Conservation (phyloP, 441 rosid genomes). For the Pelargonium citronellum region DNA sequence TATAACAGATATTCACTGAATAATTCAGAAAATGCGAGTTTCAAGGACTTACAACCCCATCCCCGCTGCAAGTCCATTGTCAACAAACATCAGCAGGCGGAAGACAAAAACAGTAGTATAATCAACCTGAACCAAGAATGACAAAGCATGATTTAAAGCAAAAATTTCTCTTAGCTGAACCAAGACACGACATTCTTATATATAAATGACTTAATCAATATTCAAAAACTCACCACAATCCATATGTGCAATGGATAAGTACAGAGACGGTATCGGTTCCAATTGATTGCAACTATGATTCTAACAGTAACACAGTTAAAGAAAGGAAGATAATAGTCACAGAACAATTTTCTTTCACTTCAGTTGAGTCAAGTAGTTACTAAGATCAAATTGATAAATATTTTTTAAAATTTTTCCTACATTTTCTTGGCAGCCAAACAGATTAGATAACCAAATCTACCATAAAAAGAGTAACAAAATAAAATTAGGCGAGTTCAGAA, state of each 20-base stretch:
- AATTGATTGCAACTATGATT: conserved; percentile 77
- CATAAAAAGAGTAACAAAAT: neutral
- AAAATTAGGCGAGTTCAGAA: neutral
- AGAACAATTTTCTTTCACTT: neutral
- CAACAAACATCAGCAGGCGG: conserved; percentile 90
- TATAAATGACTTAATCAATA: conserved; percentile 2
- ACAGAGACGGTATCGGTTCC: conserved; percentile 75
- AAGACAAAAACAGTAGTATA: conserved; percentile 82
- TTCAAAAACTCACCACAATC: conserved; percentile 65
- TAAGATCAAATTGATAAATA: neutral
- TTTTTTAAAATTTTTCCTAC: neutral
- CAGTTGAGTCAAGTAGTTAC: conserved; percentile 3
- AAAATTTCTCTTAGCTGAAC: conserved; percentile 1
- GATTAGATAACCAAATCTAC: neutral
- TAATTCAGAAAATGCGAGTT: conserved; percentile 1
- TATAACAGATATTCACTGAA: neutral
- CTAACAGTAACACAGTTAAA: conserved; percentile 38
- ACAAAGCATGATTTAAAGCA: conserved; percentile 10
- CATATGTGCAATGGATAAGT: conserved; percentile 87
- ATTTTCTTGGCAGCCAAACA: conserved; percentile 13
- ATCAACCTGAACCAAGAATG: conserved; percentile 63
- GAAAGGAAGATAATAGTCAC: conserved; percentile 14
- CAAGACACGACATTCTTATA: neutral
- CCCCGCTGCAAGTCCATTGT: conserved; percentile 91
- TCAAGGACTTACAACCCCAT: conserved; percentile 84